phyloP scores from a whole-genome alignment of 495 filamentous ascomycete genomes.

The Penicillium mononematosum region DNA sequence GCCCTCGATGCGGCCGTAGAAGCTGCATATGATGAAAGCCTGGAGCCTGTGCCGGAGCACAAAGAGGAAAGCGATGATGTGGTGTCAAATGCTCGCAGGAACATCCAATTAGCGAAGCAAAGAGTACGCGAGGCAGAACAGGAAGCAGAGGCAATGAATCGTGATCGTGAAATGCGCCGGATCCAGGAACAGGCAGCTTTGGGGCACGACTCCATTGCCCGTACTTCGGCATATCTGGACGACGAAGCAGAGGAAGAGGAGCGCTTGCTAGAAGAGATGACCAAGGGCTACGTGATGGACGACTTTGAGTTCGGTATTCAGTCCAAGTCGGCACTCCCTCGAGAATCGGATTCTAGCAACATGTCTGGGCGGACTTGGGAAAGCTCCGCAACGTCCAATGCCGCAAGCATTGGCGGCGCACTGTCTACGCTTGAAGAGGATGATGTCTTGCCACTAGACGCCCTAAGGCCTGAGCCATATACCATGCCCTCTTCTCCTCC shows the following conservation, averaged over 20 bases:
- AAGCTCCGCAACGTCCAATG: slow-evolving; percentile 77
- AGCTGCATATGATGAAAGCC: slow-evolving; percentile 91
- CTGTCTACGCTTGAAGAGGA: slow-evolving; percentile 78
- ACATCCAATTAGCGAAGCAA: slow-evolving; percentile 77
- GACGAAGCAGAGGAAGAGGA: slow-evolving; percentile 91
- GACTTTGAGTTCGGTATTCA: slow-evolving; percentile 78
- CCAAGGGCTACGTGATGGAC: slow-evolving; percentile 79
- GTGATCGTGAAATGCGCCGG: slow-evolving; percentile 42
- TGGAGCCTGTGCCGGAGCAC: slow-evolving; percentile 63
- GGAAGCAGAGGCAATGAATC: slow-evolving; percentile 65
- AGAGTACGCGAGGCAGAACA: slow-evolving; percentile 73
- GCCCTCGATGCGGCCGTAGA: slow-evolving; percentile 95
- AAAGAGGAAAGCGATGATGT: slow-evolving; percentile 40
- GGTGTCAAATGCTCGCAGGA: slow-evolving; percentile 60
- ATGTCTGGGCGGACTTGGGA: slow-evolving; percentile 84
- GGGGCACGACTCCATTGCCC: slow-evolving; percentile 31
- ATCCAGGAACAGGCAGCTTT: slow-evolving; percentile 33
- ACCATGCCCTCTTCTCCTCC: slow-evolving; percentile 31
- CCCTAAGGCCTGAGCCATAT: slow-evolving; percentile 30
- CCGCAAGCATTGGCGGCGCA: slow-evolving; percentile 67
- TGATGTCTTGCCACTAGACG: slow-evolving; percentile 32
- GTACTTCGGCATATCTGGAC: slow-evolving; percentile 53
- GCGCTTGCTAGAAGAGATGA: slow-evolving; percentile 89
- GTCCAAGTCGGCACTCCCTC: slow-evolving; percentile 73
- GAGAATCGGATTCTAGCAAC: slow-evolving; percentile 86